Evolutionary conservation across 768 basidiomycete genomes (phyloP), one percentile per base, ranked within the genome.

Genomic region (Naganishia antarctica): DNA sequence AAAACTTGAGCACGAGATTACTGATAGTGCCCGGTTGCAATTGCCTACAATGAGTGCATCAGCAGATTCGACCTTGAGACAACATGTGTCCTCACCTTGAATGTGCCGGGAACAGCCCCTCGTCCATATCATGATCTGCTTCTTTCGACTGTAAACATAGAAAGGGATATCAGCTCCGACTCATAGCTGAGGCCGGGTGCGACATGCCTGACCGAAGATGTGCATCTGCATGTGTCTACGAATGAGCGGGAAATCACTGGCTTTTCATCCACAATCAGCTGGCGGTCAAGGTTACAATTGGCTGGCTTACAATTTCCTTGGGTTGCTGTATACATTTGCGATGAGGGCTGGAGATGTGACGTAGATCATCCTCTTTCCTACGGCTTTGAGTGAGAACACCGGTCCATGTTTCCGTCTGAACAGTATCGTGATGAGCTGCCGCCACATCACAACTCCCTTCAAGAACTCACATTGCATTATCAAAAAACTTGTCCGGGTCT

Each of bases 331-430:
- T 0, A 73, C 57, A 0, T 63, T 32, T 6, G 67, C 61, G 13
- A 73, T 72, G n/a, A 69, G 51, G 51, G 66, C 57, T 4, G 71
- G 70, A 4, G 66, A 64, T 1, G 74, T 72, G 31, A 72, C 71
- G 40, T 68, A 72, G 0, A 69, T 70, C 60, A 61, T 66, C 46
- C 66, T 60, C 44, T 50, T 63, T 4, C 73, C 74, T 3, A 65
- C 44, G 0, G 68, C 50, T 25, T 66, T 67, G 7, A 72, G 49
- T 23, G 64, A 60, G 50, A 73, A 73, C 3, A 73, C 47, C 29
- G 68, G 68, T 0, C 73, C 72, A n/a, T 44, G 6, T 44, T 44
- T 44, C 43, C 43, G 43, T 44, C 43, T 44, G 34, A 15, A 37
- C 34, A 37, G 34, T 37, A 7, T 37, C 34, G 7, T 15, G 34